phyloP scores from a whole-genome alignment of 2,329 filamentous ascomycete species.

The Ascochyta pisi region DNA sequence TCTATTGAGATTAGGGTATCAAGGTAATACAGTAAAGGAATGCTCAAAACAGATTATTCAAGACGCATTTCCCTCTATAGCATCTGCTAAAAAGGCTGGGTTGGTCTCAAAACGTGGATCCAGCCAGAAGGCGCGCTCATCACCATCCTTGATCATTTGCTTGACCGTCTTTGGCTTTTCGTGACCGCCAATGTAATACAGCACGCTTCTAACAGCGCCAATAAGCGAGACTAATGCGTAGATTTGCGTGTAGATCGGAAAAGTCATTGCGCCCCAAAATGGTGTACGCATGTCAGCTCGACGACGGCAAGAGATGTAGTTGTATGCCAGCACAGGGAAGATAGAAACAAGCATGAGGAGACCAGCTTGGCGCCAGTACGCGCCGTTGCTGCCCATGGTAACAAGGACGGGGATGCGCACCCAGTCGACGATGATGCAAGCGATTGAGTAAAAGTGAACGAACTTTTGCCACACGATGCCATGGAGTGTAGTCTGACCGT shows the following conservation, averaged over 20 bases:
- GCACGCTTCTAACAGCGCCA: constrained; percentile 20
- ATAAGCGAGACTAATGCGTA: constrained; percentile 23
- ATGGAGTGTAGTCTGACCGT: constrained; percentile 15
- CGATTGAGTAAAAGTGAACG: constrained; percentile 24
- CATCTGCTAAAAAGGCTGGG: constrained; percentile 24
- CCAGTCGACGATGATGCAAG: constrained; percentile 26
- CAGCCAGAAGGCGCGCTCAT: constrained; percentile 24
- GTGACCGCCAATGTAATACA: constrained; percentile 24
- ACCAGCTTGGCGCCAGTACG: constrained; percentile 19
- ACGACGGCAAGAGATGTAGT: constrained; percentile 20
- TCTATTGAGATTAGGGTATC: no score
- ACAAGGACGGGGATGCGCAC: constrained; percentile 23
- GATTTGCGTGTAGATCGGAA: constrained; percentile 24
- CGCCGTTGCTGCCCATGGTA: constrained; percentile 18
- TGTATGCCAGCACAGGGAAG: constrained; percentile 20
- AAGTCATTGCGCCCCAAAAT: constrained; percentile 23
- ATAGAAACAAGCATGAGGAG: constrained; percentile 23
- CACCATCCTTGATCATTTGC: constrained; percentile 23
- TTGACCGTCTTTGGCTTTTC: constrained; percentile 20
- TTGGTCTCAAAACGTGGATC: constrained; percentile 23
- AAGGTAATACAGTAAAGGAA: no score
- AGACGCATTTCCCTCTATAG: no score
- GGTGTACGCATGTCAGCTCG: constrained; percentile 21
- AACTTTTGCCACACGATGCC: constrained; percentile 28
- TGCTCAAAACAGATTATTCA: no score